Percentiles rank a stretch among this genome's conserved stretches.
phyloP scores from a whole-genome alignment of 257 asterid species.

The Euphrasia confusa region DNA sequence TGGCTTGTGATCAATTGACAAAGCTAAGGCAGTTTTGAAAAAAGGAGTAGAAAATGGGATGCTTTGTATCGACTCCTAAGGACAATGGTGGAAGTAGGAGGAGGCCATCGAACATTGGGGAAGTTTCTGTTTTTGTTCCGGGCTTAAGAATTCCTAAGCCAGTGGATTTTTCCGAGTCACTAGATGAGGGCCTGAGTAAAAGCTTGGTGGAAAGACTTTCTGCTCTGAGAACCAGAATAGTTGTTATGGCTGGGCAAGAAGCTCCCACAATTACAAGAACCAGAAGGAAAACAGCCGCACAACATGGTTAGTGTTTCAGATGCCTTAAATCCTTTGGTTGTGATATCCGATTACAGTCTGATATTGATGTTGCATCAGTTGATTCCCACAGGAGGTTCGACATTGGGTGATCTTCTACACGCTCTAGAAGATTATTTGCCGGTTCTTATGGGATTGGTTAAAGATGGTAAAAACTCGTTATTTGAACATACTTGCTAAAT shows the following conservation, averaged over 20 bases:
- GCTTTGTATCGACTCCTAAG: slow-evolving; percentile 67
- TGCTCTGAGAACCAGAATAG: slow-evolving; percentile 89
- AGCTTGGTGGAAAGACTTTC: slow-evolving; percentile 79
- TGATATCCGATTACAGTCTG: slow-evolving; percentile 16
- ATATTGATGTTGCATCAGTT: slow-evolving; percentile 36
- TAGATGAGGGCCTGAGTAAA: slow-evolving; percentile 53
- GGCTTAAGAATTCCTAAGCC: slow-evolving; percentile 91
- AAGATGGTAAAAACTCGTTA: slow-evolving; percentile 56
- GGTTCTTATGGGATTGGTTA: slow-evolving; percentile 84
- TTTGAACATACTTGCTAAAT: neutral
- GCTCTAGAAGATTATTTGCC: slow-evolving; percentile 96
- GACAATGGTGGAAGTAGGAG: slow-evolving; percentile 78
- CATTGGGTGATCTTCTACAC: slow-evolving; percentile 83
- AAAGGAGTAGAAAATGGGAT: slow-evolving; percentile 62
- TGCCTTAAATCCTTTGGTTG: neutral
- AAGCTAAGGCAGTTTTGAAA: slow-evolving; percentile 5
- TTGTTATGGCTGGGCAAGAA: slow-evolving; percentile 95
- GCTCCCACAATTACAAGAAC: slow-evolving; percentile 95
- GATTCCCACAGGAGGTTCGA: slow-evolving; percentile 81
- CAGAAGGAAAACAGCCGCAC: slow-evolving; percentile 75
- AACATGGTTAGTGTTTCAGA: slow-evolving; percentile 64
- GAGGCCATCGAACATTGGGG: slow-evolving; percentile 89
- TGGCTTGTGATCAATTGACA: slow-evolving; percentile 28
- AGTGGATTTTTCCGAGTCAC: slow-evolving; percentile 60
- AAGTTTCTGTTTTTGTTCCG: slow-evolving; percentile 83